Evolutionary conservation across 1,284 basidiomycete genomes (phyloP).

Genomic region (Caloboletus firmus): DNA sequence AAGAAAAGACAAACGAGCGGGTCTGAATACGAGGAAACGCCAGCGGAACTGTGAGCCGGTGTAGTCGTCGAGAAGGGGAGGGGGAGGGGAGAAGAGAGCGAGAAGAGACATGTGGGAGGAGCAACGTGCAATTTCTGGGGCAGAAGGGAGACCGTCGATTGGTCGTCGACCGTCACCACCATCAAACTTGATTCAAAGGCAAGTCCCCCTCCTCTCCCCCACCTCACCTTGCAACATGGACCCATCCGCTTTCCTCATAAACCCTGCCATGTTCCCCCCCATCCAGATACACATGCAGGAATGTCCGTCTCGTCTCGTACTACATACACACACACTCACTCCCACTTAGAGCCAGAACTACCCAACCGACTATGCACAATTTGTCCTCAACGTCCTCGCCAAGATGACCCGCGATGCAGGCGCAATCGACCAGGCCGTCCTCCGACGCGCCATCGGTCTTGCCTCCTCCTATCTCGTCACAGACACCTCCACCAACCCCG

Average conservation of each 20-base stretch:
- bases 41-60: constrained; percentile 67
- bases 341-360: constrained; percentile 33
- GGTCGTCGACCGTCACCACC: constrained; percentile 12
- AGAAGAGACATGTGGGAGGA: constrained; percentile 30
- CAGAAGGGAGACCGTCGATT: not conserved
- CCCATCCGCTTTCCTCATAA: constrained; percentile 24
- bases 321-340: constrained; percentile 18
- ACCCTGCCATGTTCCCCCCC: constrained; percentile 19
- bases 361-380: constrained; percentile 58
- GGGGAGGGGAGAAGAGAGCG: constrained; percentile 45
- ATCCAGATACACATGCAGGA: constrained; percentile 34
- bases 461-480: constrained; percentile 75
- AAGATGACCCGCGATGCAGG: constrained; percentile 48
- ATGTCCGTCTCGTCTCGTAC: constrained; percentile 10
- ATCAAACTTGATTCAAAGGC: constrained; percentile 12
- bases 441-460: constrained; percentile 64
- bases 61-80: constrained; percentile 54
- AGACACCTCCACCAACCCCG: constrained; percentile 64
- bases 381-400: constrained; percentile 55
- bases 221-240: constrained; percentile 28
- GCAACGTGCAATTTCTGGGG: too few species aligned
- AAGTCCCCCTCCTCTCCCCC: constrained; percentile 1
- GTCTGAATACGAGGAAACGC: constrained; percentile 77
- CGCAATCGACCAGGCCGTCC: constrained; percentile 57
- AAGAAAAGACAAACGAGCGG: constrained; percentile 52